Evolutionary conservation across 2,329 filamentous ascomycete genomes (phyloP), one percentile per base, ranked within the genome.

Genomic region (Exophiala spinifera): DNA sequence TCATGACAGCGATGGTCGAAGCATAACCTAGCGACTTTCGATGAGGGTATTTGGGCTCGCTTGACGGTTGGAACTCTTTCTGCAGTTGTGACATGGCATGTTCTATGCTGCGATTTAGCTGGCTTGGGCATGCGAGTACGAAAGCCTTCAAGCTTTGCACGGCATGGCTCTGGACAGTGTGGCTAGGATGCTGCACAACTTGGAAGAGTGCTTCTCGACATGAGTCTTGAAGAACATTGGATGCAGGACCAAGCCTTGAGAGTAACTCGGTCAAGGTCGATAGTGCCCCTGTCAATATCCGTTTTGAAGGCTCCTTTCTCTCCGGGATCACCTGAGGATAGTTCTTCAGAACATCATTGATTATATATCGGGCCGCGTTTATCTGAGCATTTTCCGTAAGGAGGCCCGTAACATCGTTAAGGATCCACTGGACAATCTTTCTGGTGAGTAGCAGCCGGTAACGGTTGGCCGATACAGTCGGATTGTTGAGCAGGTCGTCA

Each of bases 41-140:
- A 15, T 89, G 86, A 1, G 89, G 91, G 65, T 90, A 88, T 15
- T 59, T 60, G 20, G 10, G 46, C 11, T 61, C 60, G 15, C 51
- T 43, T 14, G 53, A 51, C 40, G 94, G 80, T 23, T 85, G 85
- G 23, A 99, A 79, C 66, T 99, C 94, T 59, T 94, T 81, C 57
- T 85, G 89, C 56, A 99, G 80, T 68, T 90, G 96, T 70, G 96
- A 96, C 87, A 97, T 91, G 70, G 91, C 97, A 43, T 97, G 89
- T 0, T 92, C 95, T 15, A 97, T 84, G 60, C 91, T 94, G 2
- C 90, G 89, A 4, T 97, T 76, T 4, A 99, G 81, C 67, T 97
- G 92, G 63, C 95, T 89, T 3, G 94, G 94, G 63, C 91, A 96
- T 13, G 91, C 91, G 40, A 96, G 78, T 1, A 95, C 89, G 66